Conservation (phyloP, 192 early-diverging fungal genomes). For the Blastocladiella britannica region DNA sequence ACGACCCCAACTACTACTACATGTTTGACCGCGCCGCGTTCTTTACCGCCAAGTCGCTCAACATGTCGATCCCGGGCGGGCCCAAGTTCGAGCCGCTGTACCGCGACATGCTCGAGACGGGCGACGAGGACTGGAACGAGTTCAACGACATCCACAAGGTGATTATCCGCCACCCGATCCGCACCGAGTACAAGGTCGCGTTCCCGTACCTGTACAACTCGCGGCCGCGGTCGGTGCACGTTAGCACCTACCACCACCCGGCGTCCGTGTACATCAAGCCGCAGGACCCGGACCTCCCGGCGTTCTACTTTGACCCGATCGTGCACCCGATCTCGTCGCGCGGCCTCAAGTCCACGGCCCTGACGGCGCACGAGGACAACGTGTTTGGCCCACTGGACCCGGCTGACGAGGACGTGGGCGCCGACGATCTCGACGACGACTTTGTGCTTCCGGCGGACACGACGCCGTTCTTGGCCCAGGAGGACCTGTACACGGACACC, state of each 20-base stretch:
- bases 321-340: conserved; percentile 94
- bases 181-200: conserved; percentile 97
- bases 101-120: conserved; percentile 73
- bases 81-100: conserved; percentile 95
- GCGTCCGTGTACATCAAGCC: conserved; percentile 68
- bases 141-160: conserved; percentile 99
- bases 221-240: conserved; percentile 72
- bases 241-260: conserved; percentile 85
- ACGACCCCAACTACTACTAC: conserved; percentile 95
- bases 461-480: conserved; percentile 56
- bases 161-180: conserved; percentile 93
- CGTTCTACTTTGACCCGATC: conserved; percentile 92
- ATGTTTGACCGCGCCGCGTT: conserved; percentile 87
- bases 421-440: conserved; percentile 44
- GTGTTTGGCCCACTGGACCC: no score
- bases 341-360: conserved; percentile 25
- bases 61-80: conserved; percentile 95
- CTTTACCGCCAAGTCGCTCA: conserved; percentile 91
- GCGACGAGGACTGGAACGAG: conserved; percentile 99
- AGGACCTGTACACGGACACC: conserved; percentile 65
- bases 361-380: conserved; percentile 40
- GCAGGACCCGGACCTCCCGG: conserved; percentile 87
- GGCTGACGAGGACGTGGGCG: conserved; percentile 62
- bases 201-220: conserved; percentile 98
- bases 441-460: conserved; percentile 67